These are phyloP conservation scores for Elsinoe ampelina DNA, from an alignment of 2,329 filamentous ascomycete genomes.

Conservation along the genomic window DNA sequence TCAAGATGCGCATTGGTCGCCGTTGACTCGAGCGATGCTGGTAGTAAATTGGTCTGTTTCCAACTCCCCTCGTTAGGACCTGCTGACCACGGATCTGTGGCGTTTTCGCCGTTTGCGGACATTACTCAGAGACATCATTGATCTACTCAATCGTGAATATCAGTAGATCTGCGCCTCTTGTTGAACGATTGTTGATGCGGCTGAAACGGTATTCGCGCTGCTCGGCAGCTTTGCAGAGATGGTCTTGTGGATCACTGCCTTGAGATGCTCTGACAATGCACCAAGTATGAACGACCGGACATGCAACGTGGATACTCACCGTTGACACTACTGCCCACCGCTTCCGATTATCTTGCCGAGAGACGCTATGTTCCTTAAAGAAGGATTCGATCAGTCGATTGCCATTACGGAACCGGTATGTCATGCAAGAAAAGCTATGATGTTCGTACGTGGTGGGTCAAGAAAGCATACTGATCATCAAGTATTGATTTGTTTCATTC, in stretches of 20 bases:
- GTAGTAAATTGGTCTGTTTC: neutral
- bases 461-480: neutral
- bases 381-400: neutral
- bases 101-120: neutral
- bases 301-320: neutral
- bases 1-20: neutral
- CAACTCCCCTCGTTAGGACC: neutral
- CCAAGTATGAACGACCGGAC: neutral
- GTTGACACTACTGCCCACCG: constrained; percentile 11
- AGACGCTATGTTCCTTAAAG: neutral
- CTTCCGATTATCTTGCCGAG: neutral
- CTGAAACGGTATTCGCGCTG: neutral
- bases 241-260: neutral
- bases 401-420: neutral
- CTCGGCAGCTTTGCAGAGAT: neutral
- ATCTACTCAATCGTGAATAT: constrained; percentile 8
- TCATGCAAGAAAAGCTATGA: neutral
- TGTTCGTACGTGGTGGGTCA: neutral
- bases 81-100: neutral
- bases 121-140: constrained; percentile 5
- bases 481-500: constrained; percentile 8
- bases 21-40: neutral
- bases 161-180: neutral
- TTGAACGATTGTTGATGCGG: neutral
- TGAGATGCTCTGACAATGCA: neutral